A percentile compares a stretch with the other conserved stretches of the same genome.
Conservation (phyloP, 225 moss, liverwort and hornwort species). For the Physcomitrium patens region DNA sequence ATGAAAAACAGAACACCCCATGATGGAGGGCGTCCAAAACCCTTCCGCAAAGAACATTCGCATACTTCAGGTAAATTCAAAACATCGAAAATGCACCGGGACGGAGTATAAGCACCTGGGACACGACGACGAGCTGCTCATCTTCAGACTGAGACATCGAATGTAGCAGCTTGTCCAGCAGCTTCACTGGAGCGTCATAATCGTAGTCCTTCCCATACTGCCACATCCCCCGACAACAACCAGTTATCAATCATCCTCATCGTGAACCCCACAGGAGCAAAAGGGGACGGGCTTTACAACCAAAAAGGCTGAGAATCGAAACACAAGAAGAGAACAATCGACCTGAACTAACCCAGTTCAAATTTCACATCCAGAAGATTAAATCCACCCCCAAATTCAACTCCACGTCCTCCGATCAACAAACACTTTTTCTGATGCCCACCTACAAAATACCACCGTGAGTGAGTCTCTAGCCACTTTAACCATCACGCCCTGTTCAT, state of each 20-base stretch:
- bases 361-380: no score
- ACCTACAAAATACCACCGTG: background rate
- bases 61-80: background rate
- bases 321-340: background rate
- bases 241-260: conserved; percentile 26
- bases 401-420: conserved; percentile 9
- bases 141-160: conserved; percentile 99
- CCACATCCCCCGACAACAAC: conserved; percentile 29
- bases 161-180: conserved; percentile 96
- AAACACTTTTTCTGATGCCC: background rate
- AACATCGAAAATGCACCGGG: background rate
- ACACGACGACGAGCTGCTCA: conserved; percentile 98
- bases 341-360: no score
- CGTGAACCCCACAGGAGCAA: background rate
- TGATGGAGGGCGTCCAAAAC: background rate
- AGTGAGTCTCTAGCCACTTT: conserved; percentile 14
- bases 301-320: no score
- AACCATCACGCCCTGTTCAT: conserved; percentile 6
- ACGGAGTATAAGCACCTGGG: conserved; percentile 61
- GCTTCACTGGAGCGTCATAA: conserved; percentile 98
- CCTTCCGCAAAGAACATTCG: background rate
- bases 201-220: conserved; percentile 99
- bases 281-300: no score
- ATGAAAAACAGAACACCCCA: background rate
- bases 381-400: background rate